Evolutionary conservation across 495 filamentous ascomycete species (phyloP).

Genomic region (Tuber umbilicatum): DNA sequence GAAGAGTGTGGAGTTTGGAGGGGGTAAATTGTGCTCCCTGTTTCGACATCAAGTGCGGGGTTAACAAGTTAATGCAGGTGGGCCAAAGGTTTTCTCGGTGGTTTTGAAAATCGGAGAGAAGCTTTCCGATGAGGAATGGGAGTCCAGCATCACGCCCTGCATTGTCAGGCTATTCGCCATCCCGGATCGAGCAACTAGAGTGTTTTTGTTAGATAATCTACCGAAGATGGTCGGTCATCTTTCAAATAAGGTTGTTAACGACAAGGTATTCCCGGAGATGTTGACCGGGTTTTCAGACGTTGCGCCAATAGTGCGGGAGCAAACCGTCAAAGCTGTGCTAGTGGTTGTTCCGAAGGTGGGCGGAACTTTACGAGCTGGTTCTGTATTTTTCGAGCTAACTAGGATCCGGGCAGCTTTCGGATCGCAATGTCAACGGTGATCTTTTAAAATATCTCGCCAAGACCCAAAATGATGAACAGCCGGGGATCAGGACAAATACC

Average conservation of each 20-base stretch:
- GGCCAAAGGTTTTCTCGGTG: constrained; percentile 79
- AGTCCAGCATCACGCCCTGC: constrained; percentile 72
- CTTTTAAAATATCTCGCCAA: constrained; percentile 85
- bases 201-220: constrained; percentile 83
- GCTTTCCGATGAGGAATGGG: constrained; percentile 82
- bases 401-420: constrained; percentile 54
- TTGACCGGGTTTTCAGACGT: constrained; percentile 88
- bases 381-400: constrained; percentile 4
- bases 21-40: constrained; percentile 45
- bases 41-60: background rate
- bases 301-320: constrained; percentile 84
- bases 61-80: constrained; percentile 46
- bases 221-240: constrained; percentile 87
- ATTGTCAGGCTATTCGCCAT: constrained; percentile 81
- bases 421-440: constrained; percentile 88
- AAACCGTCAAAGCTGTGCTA: constrained; percentile 89
- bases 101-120: constrained; percentile 87
- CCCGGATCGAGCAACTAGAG: constrained; percentile 84
- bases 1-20: constrained; percentile 94
- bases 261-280: constrained; percentile 94
- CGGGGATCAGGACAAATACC: constrained; percentile 94
- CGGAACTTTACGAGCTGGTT: background rate
- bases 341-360: constrained; percentile 64
- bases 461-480: constrained; percentile 94
- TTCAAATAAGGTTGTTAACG: constrained; percentile 82